phyloP scores from a whole-genome alignment of 1,284 basidiomycete genomes.

The Butyriboletus appendiculatus region DNA sequence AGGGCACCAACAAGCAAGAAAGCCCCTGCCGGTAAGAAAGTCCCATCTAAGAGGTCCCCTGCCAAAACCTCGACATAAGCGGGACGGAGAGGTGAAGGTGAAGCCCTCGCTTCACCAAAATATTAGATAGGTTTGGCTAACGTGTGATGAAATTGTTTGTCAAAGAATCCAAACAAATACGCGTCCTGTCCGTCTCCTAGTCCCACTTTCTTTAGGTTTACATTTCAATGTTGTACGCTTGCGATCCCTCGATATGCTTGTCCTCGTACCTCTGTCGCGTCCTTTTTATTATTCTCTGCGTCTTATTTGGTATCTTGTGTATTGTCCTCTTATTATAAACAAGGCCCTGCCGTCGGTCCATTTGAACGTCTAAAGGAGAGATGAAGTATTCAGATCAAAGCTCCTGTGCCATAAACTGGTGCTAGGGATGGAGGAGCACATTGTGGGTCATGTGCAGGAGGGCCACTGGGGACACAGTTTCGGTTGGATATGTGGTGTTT shows the following conservation, averaged over 20 bases:
- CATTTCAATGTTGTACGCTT: constrained; percentile 29
- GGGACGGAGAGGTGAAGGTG: constrained; percentile 3
- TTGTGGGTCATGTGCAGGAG: background rate
- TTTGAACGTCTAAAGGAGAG: no score
- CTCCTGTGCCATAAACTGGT: background rate
- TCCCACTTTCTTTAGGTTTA: constrained; percentile 8
- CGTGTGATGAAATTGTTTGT: background rate
- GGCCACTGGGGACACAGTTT: background rate
- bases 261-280: constrained; percentile 11
- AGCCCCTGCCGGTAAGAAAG: constrained; percentile 34
- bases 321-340: constrained; percentile 26
- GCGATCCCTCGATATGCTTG: constrained; percentile 36
- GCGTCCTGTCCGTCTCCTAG: constrained; percentile 3
- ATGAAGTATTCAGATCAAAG: no score
- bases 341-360: background rate
- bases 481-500: background rate
- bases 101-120: background rate
- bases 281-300: constrained; percentile 29
- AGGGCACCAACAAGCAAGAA: constrained; percentile 40
- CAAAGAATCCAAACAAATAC: background rate
- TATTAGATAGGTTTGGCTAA: background rate
- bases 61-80: constrained; percentile 22
- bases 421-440: background rate
- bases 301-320: constrained; percentile 35
- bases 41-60: constrained; percentile 26